Evolutionary conservation across 768 basidiomycete species (phyloP).

Genomic region (Rhodotorula kratochvilovae): DNA sequence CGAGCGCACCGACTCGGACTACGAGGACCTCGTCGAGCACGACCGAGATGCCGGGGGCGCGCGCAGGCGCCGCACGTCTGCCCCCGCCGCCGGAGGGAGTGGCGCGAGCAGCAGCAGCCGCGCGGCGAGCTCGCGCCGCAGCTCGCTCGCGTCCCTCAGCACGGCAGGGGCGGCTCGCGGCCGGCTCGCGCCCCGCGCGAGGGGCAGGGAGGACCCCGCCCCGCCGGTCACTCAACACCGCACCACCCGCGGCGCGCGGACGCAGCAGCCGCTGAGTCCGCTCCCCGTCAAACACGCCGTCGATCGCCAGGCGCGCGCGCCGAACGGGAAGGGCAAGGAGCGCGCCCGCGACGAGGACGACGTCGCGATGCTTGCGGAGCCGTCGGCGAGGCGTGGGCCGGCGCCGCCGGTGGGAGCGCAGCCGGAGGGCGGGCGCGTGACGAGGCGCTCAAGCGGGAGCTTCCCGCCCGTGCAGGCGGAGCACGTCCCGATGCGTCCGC

Average conservation of each 20-base stretch:
- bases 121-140: neutral
- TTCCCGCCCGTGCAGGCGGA: neutral
- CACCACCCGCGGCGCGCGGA: neutral
- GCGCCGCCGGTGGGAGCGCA: neutral
- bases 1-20: slow-evolving; percentile 17
- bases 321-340: slow-evolving; percentile 15
- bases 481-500: neutral
- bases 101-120: neutral
- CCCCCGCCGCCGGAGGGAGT: neutral
- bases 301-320: neutral
- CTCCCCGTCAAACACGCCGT: slow-evolving; percentile 18
- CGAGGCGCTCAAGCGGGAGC: slow-evolving; percentile 13
- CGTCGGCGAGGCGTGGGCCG: neutral
- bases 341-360: neutral
- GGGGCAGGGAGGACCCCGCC: neutral
- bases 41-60: neutral
- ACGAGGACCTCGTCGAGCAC: slow-evolving; percentile 1
- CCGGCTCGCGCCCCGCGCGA: neutral
- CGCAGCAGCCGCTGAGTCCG: slow-evolving; percentile 15
- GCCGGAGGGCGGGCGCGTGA: slow-evolving; percentile 4
- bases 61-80: neutral
- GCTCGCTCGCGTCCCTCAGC: neutral
- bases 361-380: neutral
- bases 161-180: neutral
- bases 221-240: slow-evolving; percentile 17